These are phyloP conservation scores for Xanthoconium stramineum DNA, from an alignment of 768 basidiomycete genomes.

Conservation along the genomic window DNA sequence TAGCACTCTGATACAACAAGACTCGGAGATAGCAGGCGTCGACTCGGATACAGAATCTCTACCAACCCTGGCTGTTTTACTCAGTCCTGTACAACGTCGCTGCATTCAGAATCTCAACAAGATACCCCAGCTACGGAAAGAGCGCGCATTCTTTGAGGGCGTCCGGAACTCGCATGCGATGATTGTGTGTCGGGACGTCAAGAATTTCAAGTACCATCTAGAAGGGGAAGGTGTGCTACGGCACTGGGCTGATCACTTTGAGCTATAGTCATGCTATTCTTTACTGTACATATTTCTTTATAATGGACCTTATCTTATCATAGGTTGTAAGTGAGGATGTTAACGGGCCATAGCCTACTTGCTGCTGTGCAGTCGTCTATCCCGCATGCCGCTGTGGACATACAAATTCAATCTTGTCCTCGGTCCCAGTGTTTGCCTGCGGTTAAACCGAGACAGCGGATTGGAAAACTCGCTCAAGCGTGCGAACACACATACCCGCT, in stretches of 20 bases:
- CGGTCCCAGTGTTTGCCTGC: too few relatives aligned
- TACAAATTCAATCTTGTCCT: too few relatives aligned
- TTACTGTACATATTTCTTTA: too few relatives aligned
- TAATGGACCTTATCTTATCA: neutral
- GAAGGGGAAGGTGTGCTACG: slow-evolving; percentile 62
- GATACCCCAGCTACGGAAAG: slow-evolving; percentile 67
- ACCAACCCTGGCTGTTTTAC: slow-evolving; percentile 41
- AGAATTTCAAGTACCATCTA: slow-evolving; percentile 54
- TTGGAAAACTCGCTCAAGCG: too few relatives aligned
- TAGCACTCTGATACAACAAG: neutral
- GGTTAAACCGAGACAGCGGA: too few relatives aligned
- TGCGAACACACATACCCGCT: too few relatives aligned
- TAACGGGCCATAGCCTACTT: too few relatives aligned
- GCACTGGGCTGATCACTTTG: slow-evolving; percentile 69
- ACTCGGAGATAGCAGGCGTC: neutral
- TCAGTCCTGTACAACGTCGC: slow-evolving; percentile 54
- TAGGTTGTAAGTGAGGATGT: neutral
- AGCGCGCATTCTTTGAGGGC: slow-evolving; percentile 58
- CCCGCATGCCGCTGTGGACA: too few relatives aligned
- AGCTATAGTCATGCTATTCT: slow-evolving; percentile 30
- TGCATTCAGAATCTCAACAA: slow-evolving; percentile 62
- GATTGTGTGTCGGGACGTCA: slow-evolving; percentile 67
- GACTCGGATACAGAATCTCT: slow-evolving; percentile 6
- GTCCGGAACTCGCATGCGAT: slow-evolving; percentile 67
- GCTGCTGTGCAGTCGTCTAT: too few relatives aligned